Evolutionary conservation across 352 stramenopile genomes (phyloP), one percentile per base, ranked within the genome.

Genomic region (Phytopythium oedochilum): DNA sequence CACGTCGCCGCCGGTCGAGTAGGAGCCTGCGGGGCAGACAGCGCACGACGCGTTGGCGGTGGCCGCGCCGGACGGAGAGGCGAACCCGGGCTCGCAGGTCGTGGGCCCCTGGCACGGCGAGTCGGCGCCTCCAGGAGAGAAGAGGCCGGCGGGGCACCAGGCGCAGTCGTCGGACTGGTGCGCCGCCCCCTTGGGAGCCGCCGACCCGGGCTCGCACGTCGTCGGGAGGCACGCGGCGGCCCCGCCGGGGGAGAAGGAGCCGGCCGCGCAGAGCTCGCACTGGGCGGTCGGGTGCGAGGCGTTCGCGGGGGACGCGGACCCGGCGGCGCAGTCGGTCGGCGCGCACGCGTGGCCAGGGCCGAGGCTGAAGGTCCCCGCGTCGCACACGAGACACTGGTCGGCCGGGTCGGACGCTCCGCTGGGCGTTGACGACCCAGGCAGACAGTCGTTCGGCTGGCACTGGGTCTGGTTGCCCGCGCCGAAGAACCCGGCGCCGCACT

Each of bases 401-500:
- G 66, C 17, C 2, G 69, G 55, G 40, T 75, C 63, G 32, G 56
- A 66, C 14, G 72, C 66, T 4, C 66, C 66, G 8, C 40, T 53
- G 8, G 55, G 66, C 1, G 66, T 44, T 1, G 66, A 62, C 2
- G 66, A 63, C 28, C 70, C 70, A 22, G 70, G 59, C n/a, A 31
- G 55, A 44, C 70, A 78, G 6, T 51, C 7, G 51, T 75, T 67
- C 9, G 60, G 43, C 48, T 31, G 36, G 35, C 70, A 78, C 56
- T 73, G 66, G 14, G 66, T 69, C 36, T 71, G 55, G 46, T 78
- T 78, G 26, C 66, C 70, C 7, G 22, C 28, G 22, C 63, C 49
- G 34, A 71, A 78, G 4, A 52, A 63, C 2, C 70, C 70, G 6
- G 66, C 58, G n/a, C 51, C 40, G 46, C 70, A 78, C 28, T 66